Base-by-base conservation (phyloP, 2,329 filamentous ascomycete species). In the Talaromyces sp. region DNA sequence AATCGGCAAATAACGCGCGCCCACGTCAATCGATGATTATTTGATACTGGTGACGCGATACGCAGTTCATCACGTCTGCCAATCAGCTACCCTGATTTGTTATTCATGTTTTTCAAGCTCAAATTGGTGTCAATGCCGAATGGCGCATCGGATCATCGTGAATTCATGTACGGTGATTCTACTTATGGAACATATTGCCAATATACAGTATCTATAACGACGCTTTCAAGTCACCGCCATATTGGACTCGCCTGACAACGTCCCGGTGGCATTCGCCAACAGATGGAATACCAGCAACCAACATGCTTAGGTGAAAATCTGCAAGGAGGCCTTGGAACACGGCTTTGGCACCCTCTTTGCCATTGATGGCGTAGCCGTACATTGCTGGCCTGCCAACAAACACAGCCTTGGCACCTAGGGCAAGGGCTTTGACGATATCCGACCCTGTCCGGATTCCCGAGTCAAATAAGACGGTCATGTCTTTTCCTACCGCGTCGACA, bases 241-340 rank as follows among this genome's bases (percentile, higher is more conserved):
- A 72, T 51, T 73, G 68, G 14, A 75, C 68, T 59, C 66, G 72
- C 57, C 72, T 65, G 51, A 77, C 65, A 63, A 69, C 66, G 31
- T 65, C 67, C 29, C 72, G 66, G 38, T 69, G 67, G 60, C 74
- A 75, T 43, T 75, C 73, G 10, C 63, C 63, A 35, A 75, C 65
- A 69, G 65, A 72, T 12, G 66, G 64, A 58, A 83, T 81, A 0
- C 84, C 84, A 2, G 79, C 73, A 53, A 86, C 70, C 1, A 80
- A 80, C 80, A 87, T 82, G 9, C 76, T 82, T 58, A 83, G 78
- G 68, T 86, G 84, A 17, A 80, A 72, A 68, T 82, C 85, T 27
- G 73, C 81, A 55, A 84, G 68, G 19, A 85, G 65, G 1, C 81
- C 78, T 56, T 62, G 61, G 10, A 62, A 29, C 17, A 62, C 61